Evolutionary conservation across 306 rosid genomes (phyloP), one percentile per base, ranked within the genome.

Genomic region (Rubus parviflorus): DNA sequence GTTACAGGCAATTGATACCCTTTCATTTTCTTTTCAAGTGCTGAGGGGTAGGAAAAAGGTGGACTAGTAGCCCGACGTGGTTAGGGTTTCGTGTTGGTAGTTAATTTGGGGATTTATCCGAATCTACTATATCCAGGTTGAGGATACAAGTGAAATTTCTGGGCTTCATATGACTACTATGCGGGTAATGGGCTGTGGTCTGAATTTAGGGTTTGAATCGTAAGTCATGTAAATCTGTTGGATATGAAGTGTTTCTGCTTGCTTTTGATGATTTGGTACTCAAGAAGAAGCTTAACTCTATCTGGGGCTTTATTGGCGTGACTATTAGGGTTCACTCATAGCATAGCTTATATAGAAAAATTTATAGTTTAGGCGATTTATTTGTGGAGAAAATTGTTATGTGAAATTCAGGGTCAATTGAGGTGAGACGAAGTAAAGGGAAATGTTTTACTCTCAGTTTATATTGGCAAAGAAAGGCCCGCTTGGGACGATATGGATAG

Each of bases 391-490:
- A 7, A 52, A 51, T 75, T 10, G 69, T 78, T 81, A 81, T 70
- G 66, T 79, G 82, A 68, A 80, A 78, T 75, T 45, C 68, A 58
- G 75, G 80, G 77, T 74, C 41, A 72, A 58, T 83, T 84, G 79
- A 77, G 73, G 77, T 46, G 49, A 45, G 61, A 69, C 71, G 41
- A 12, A 14, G 54, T 42, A 42, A 30, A 60, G 86, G 78, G 69
- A 78, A 35, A 95, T 96, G 99, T 96, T 96, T 85, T 96, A 96
- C 84, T 96, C 99, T 77, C 99, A 96, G 87, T 96, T 96, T 76
- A 96, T 96, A 73, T 88, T 96, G 93, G 99, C 99, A 70, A 96
- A 96, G 85, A 96, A 96, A 82, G 99, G 99, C 38, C 99, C 99
- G 2, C 93, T 96, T 45, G 99, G 99, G 86, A 96, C 99, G 1